Evolutionary conservation across 2,329 filamentous ascomycete genomes (phyloP), one percentile per base, ranked within the genome.

Genomic region (Daldinia sp.): DNA sequence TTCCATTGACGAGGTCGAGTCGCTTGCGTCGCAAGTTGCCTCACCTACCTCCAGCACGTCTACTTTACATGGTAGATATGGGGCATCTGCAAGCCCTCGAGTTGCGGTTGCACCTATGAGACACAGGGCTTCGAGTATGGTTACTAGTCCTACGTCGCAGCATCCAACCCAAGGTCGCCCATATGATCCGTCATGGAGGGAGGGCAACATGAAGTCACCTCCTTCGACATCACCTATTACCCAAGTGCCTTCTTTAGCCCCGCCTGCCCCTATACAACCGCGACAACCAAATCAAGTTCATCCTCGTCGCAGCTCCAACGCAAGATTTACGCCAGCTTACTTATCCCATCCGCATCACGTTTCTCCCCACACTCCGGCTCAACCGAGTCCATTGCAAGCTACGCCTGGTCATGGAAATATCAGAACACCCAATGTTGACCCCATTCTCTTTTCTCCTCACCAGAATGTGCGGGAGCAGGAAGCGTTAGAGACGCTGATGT

Each of bases 401-500:
- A 79, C 80, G 4, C 77, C 76, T 10, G 78, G 73, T 28, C 81
- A 77, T 69, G 76, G 69, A 66, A 75, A n/a, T 75, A 76, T 68
- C 65, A 77, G 77, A 13, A 79, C 80, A 23, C 80, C 80, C 53
- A 80, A 78, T 57, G 78, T 80, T 20, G 85, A 87, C 60, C 84
- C 87, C 6, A 87, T 90, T 15, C 81, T 92, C 4, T 89, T 89
- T 68, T 92, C 91, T 33, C 90, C 90, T 0, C 90, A 90, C 63
- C 90, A 92, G 70, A 89, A 89, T 23, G 82, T 87, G 7, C 87
- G 92, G 58, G 93, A 96, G 76, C 92, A 94, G 75, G 93, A 95
- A 74, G 93, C 93, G 5, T 89, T 95, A 53, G 92, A 94, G 76
- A 91, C 92, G 0, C 81, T 96, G 26, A 83, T 95, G 28, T 94